Percentiles rank a stretch among this genome's conserved stretches.
Conservation (phyloP, 345 rosid genomes). For the Populus davidiana region DNA sequence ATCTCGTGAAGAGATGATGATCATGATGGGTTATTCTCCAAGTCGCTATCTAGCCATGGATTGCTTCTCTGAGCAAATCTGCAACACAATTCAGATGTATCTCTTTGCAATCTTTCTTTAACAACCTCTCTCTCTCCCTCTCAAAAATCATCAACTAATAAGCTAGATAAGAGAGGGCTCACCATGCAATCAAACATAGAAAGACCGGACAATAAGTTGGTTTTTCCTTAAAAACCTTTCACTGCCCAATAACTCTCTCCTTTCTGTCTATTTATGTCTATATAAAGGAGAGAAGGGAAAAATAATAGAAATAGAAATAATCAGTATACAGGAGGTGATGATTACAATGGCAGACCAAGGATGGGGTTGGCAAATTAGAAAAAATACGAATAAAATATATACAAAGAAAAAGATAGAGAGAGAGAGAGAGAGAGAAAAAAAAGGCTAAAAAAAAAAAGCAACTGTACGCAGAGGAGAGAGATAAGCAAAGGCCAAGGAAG, state of each 20-base stretch:
- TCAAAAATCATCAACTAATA: constrained; percentile 5
- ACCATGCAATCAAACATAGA: constrained; percentile 35
- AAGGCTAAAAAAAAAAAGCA: not conserved
- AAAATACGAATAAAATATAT: not conserved
- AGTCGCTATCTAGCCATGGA: constrained; percentile 62
- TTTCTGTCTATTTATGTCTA: constrained; percentile 34
- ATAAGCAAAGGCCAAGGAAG: not conserved
- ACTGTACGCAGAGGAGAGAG: constrained; percentile 1
- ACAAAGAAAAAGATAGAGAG: not conserved
- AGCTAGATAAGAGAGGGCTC: constrained; percentile 6
- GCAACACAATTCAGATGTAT: constrained; percentile 37
- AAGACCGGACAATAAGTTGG: constrained; percentile 23
- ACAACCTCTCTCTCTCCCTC: constrained; percentile 16
- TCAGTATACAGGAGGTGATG: constrained; percentile 52
- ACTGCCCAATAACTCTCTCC: constrained; percentile 26
- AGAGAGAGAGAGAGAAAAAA: constrained; percentile 17
- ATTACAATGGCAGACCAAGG: constrained; percentile 56
- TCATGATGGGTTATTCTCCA: constrained; percentile 67
- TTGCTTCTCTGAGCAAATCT: constrained; percentile 45
- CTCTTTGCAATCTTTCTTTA: constrained; percentile 18
- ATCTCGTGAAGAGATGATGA: constrained; percentile 59
- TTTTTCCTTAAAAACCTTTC: constrained; percentile 27
- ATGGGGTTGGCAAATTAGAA: constrained; percentile 20
- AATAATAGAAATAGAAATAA: constrained; percentile 9
- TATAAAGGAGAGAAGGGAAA: constrained; percentile 15